Base-by-base conservation (phyloP, 139 green algal genomes). In the Chlamydomonas eustigma region DNA sequence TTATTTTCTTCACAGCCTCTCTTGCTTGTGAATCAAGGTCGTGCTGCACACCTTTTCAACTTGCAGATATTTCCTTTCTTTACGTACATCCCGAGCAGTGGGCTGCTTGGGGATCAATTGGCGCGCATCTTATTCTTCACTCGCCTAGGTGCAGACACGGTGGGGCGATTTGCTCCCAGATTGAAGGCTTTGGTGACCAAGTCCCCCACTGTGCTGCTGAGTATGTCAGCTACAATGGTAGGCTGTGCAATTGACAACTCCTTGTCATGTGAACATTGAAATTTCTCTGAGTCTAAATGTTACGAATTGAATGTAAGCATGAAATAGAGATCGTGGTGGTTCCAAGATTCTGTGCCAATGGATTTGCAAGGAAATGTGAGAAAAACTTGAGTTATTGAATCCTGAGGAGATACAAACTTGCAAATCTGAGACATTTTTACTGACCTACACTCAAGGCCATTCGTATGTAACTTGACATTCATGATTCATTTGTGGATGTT, bases 61-160 rank as follows among this genome's bases (percentile, higher is more conserved):
- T n/a, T n/a, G n/a, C 84, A 78, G 33, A 52, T 91, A 22, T 94
- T 95, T 69, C 90, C 90, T n/a, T 94, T 94, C 81, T 94, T 95
- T 80, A 94, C 91, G 0, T 95, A 91, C 64, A 78, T 92, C 36
- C 84, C 83, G 2, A 81, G 81, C 34, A 84, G 73, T 2, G 89
- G 89, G 3, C 65, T 80, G 50, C 66, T 95, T 6, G 87, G 86
- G 3, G 86, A 90, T 44, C 38, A 58, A 18, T 75, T 95, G 35
- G 86, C 90, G 3, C 85, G 90, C 82, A 79, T 84, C 30, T 81
- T 94, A 6, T 95, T 95, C 81, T 95, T 93, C 52, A 58, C 67
- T 0, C 84, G 88, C 51, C 87, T 95, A 51, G 86, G 93, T 65
- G 81, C 84, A 2, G 89, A 95, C 75, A 64, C 93, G 12, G n/a